Conservation (phyloP, 73 alveolate genomes). For the Paramecium octaurelia region DNA sequence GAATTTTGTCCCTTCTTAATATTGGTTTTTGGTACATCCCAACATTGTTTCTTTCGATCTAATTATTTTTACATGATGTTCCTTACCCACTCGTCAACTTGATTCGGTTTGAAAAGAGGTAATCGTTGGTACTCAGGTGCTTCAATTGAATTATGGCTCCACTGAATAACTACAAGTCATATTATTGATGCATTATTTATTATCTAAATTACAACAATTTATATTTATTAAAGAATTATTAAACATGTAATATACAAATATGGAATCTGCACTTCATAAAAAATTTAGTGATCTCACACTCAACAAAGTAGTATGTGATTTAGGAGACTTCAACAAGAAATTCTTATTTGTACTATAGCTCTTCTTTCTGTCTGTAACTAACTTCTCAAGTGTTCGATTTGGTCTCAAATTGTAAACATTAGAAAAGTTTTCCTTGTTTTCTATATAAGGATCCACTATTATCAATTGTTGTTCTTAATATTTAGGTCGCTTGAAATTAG, state of each 20-base stretch:
- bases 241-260: background rate
- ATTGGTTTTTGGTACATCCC: background rate
- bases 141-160: background rate
- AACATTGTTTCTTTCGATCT: background rate
- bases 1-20: conserved; percentile 6
- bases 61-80: background rate
- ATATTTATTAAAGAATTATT: background rate
- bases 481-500: conserved; percentile 15
- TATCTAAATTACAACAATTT: background rate
- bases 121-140: background rate
- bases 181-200: background rate
- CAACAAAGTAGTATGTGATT: background rate
- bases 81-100: background rate
- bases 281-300: background rate
- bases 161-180: background rate
- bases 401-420: background rate
- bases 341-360: background rate
- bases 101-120: background rate
- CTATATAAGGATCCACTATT: background rate
- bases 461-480: background rate
- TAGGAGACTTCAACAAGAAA: background rate
- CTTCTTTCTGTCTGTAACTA: background rate
- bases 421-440: conserved; percentile 2
- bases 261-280: background rate
- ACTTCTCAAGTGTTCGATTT: background rate